Evolutionary conservation across 2,329 filamentous ascomycete species (phyloP).

Genomic region (Alternaria sp.): DNA sequence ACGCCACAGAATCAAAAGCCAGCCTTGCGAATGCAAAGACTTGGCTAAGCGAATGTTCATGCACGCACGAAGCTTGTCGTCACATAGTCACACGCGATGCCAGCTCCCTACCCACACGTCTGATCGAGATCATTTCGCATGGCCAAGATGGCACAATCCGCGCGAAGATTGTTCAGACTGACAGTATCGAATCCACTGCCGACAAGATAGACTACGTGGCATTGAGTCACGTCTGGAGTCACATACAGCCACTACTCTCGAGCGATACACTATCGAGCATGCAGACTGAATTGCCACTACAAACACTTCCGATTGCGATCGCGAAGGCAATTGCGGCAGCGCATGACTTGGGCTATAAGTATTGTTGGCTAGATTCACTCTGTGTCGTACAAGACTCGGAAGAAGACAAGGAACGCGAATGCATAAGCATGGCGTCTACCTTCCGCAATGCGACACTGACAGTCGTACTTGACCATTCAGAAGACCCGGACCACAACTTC

Average conservation of each 20-base stretch:
- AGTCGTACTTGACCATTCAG: constrained; percentile 36
- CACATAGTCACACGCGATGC: constrained; percentile 10
- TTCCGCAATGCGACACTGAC: constrained; percentile 49
- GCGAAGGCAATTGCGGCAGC: constrained; percentile 40
- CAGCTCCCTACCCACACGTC: constrained; percentile 39
- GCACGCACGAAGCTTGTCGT: constrained; percentile 38
- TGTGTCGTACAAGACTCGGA: constrained; percentile 47
- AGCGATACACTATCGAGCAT: constrained; percentile 21
- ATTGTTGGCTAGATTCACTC: constrained; percentile 47
- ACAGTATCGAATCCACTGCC: constrained; percentile 19
- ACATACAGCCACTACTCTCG: constrained; percentile 31
- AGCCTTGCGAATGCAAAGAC: constrained; percentile 28
- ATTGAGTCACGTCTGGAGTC: constrained; percentile 41
- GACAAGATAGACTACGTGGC: constrained; percentile 34
- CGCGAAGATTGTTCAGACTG: constrained; percentile 36
- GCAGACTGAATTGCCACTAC: constrained; percentile 25
- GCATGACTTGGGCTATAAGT: constrained; percentile 39
- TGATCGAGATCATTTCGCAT: constrained; percentile 39
- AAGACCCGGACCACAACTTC: background rate
- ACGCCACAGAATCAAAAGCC: constrained; percentile 7
- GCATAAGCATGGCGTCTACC: constrained; percentile 39
- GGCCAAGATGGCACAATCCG: constrained; percentile 13
- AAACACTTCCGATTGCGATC: constrained; percentile 32
- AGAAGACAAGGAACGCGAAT: constrained; percentile 42
- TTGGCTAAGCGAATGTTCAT: constrained; percentile 43